A percentile compares a stretch with the other conserved stretches of the same genome.
phyloP scores from a whole-genome alignment of 768 basidiomycete species.

The Serendipita vermifera region DNA sequence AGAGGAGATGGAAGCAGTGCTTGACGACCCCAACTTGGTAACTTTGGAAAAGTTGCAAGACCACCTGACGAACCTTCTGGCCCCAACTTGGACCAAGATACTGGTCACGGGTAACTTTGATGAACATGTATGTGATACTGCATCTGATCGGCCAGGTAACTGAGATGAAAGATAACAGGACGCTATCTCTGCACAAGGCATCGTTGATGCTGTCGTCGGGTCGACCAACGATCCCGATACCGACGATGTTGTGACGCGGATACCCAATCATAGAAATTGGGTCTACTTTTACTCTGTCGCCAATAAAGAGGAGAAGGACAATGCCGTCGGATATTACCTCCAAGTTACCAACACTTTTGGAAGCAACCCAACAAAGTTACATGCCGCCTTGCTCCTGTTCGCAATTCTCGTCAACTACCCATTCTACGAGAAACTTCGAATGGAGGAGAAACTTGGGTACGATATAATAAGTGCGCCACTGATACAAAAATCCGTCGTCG shows the following conservation, averaged over 20 bases:
- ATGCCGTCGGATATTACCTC: conserved; percentile 71
- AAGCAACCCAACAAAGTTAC: conserved; percentile 41
- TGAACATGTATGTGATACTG: conserved; percentile 55
- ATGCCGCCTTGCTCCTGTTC: conserved; percentile 56
- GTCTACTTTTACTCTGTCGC: conserved; percentile 53
- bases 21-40: too few species aligned
- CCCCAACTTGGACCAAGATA: too few species aligned
- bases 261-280: conserved; percentile 56
- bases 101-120: conserved; percentile 75
- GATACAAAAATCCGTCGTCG: conserved; percentile 25
- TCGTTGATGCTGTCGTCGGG: conserved; percentile 60
- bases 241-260: conserved; percentile 43
- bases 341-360: conserved; percentile 57
- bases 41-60: too few species aligned
- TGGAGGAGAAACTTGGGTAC: conserved; percentile 92
- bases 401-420: conserved; percentile 79
- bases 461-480: conserved; percentile 40
- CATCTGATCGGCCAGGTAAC: too few species aligned
- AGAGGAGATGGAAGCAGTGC: too few species aligned
- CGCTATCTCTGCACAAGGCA: conserved; percentile 57
- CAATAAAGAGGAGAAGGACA: conserved; percentile 80
- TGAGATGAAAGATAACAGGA: conserved; percentile 49
- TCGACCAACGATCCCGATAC: too few species aligned
- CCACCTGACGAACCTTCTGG: too few species aligned
- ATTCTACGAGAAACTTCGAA: conserved; percentile 79